Evolutionary conservation across 176 grass and related monocot species (phyloP), one percentile per base, ranked within the genome.

Genomic region (Microstegium vimineum): DNA sequence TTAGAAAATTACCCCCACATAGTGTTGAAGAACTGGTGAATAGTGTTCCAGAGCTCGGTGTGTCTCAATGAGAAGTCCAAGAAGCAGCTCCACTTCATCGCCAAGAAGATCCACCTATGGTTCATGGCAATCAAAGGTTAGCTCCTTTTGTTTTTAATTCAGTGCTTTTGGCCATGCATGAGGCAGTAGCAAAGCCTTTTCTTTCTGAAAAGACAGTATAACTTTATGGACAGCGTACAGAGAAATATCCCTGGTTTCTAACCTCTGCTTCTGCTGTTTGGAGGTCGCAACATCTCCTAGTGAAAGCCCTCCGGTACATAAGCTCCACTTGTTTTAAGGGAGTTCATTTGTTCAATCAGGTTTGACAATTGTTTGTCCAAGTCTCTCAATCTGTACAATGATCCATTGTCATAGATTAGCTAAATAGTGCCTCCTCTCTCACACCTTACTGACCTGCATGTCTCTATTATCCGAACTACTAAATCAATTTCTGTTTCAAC

Each of bases 221-320:
- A 37, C 36, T 37, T 37, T 6, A 37, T 6, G 36, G 38, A 45
- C 13, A 45, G 1, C 20, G 5, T 65, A 67, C 5, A 41, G 36
- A 37, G 36, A 37, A 4, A 37, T 37, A 37, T 5, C 36, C 36
- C 5, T 37, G 36, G 36, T 37, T 37, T 37, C 36, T 37, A 37
- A 37, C 36, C 36, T 37, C 36, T 37, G 36, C 36, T 37, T 37
- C 4, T 37, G 36, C 36, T 6, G 36, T 37, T 37, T 37, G 36
- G 36, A 37, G 36, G 36, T 37, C 5, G 36, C 36, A 37, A 37
- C 36, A 37, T 37, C 36, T 62, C 32, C 70, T 84, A 69, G 30
- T 68, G 70, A 92, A 95, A 82, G 90, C 90, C 6, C 73, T 90
- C 77, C 34, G 63, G 62, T 90, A 90, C 11, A 84, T 57, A 27